Conservation (phyloP, 805 yeast genomes). For the Starmerella powellii region DNA sequence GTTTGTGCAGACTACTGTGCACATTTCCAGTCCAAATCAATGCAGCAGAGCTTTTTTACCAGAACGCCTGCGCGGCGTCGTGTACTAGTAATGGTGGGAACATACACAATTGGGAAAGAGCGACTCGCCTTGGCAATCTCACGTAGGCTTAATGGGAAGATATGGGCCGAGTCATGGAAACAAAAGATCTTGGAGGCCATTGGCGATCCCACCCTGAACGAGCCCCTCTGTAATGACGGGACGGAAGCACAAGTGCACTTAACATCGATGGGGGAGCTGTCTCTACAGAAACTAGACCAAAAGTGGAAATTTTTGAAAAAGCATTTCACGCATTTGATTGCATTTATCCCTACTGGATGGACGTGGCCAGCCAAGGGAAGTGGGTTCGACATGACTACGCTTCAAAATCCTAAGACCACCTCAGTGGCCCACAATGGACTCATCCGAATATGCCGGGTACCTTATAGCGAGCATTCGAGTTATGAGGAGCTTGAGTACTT, state of each 20-base stretch:
- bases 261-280: slow-evolving; percentile 51
- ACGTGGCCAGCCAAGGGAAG: slow-evolving; percentile 34
- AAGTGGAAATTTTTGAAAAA: slow-evolving; percentile 40
- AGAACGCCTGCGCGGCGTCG: slow-evolving; percentile 27
- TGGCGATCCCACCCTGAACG: slow-evolving; percentile 33
- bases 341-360: slow-evolving; percentile 88
- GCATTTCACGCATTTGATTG: slow-evolving; percentile 51
- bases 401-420: slow-evolving; percentile 15
- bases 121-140: slow-evolving; percentile 50
- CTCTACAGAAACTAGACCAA: slow-evolving; percentile 32
- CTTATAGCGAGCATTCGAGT: slow-evolving; percentile 92
- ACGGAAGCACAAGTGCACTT: slow-evolving; percentile 51
- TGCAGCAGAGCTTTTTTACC: slow-evolving; percentile 20
- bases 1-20: slow-evolving; percentile 44
- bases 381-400: slow-evolving; percentile 12
- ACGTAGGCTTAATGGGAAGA: slow-evolving; percentile 26
- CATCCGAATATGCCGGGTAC: slow-evolving; percentile 49
- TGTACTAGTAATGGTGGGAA: slow-evolving; percentile 56
- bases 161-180: slow-evolving; percentile 38
- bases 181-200: slow-evolving; percentile 37
- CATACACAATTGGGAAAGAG: slow-evolving; percentile 90
- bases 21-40: slow-evolving; percentile 29
- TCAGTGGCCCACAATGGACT: slow-evolving; percentile 23
- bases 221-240: slow-evolving; percentile 37
- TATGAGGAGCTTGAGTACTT: slow-evolving; percentile 66